Evolutionary conservation across 1,139 yeast genomes (phyloP), one percentile per base, ranked within the genome.

Genomic region (Suhomyces ambrosiae): DNA sequence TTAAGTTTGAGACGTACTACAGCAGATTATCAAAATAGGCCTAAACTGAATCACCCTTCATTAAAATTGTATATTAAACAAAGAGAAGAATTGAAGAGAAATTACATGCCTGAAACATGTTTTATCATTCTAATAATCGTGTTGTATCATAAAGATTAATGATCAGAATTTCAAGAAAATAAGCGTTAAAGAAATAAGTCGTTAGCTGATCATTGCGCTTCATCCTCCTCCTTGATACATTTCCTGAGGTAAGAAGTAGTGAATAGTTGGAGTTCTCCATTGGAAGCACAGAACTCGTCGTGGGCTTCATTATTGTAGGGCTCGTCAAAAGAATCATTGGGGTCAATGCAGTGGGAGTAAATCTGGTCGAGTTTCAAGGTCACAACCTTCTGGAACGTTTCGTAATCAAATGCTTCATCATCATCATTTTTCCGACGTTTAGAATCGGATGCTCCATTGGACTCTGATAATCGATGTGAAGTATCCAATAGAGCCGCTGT

Each of bases 241-340:
- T 50, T 57, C 33, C 72, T 51, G 35, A 70, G 55, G 40, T 59
- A 63, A 2, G 60, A 51, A 19, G 60, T 30, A 1, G 68, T 55
- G 38, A 65, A 62, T 16, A 48, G 52, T 40, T 58, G 61, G 31
- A 65, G 49, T 38, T 61, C 71, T 11, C 55, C 60, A 28, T 50
- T 50, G 13, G 37, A 18, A 2, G 46, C 26, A 29, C 29, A 34
- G 3, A 32, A 40, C 9, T 38, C 42, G 17, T 37, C 40, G 21
- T 35, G 37, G 6, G 37, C 41, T 11, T 42, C 48, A 13, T 18
- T 18, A 18, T 18, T 18, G 8, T 38, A 25, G 19, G 36, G 39
- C 23, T 40, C 33, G 14, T 27, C 37, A 13, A 17, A 11, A 12
- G 43, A 41, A 14, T 48, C 53, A 25, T 42, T 40, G 9, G 43